Percentiles rank a stretch among this genome's conserved stretches.
Conservation (phyloP, 225 moss, liverwort and hornwort genomes). For the Neckera pumila region DNA sequence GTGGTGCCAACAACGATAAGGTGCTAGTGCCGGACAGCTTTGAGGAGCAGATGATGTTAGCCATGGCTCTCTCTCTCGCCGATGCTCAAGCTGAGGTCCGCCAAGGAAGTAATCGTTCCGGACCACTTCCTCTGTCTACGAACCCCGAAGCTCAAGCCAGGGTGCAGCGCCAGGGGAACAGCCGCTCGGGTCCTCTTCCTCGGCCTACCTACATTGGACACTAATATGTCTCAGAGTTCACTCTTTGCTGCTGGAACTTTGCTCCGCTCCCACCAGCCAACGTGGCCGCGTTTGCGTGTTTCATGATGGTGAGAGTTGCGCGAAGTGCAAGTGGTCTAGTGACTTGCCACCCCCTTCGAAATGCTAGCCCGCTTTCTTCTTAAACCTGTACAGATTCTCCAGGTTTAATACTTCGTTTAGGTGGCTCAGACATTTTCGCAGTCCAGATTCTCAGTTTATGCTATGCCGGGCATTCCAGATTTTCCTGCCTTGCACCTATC, state of each 20-base stretch:
- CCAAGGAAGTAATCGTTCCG: conserved; percentile 16
- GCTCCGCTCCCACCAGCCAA: not conserved
- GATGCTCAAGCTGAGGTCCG: conserved; percentile 38
- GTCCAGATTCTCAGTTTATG: conserved; percentile 5
- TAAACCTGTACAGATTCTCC: conserved; percentile 4
- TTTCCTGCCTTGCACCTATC: not conserved
- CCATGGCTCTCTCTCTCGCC: conserved; percentile 54
- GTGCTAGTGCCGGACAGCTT: conserved; percentile 48
- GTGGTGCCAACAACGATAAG: conserved; percentile 28
- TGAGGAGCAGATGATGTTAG: conserved; percentile 65
- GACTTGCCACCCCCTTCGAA: not conserved
- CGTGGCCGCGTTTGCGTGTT: not conserved
- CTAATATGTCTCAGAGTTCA: not conserved
- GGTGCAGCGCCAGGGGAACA: conserved; percentile 8
- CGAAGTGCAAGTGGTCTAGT: not conserved
- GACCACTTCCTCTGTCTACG: conserved; percentile 15
- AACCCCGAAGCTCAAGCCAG: not conserved
- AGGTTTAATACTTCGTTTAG: conserved; percentile 9
- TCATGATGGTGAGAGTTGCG: not conserved
- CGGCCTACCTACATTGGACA: conserved; percentile 8
- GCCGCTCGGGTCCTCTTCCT: conserved; percentile 22
- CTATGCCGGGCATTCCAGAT: conserved; percentile 4
- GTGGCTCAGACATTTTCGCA: not conserved
- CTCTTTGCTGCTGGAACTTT: not conserved
- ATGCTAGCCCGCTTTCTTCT: not conserved